A percentile compares a stretch with the other conserved stretches of the same genome.
Conservation (phyloP, 257 asterid genomes). For the Forsythia suspensa region DNA sequence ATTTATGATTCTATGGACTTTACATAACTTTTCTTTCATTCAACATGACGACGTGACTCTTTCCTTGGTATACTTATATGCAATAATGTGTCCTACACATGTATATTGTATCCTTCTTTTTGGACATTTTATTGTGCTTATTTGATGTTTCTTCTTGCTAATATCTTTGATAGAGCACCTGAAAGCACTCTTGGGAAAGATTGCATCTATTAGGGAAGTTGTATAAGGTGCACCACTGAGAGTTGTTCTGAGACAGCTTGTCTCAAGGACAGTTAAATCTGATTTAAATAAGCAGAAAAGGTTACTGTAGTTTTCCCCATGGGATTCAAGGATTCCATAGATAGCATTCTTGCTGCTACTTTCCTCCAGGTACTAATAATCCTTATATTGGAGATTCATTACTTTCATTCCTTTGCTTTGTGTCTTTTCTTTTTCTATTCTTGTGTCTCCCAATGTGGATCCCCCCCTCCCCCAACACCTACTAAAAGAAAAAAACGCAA, state of each 20-base stretch:
- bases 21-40: no score
- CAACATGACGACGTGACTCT: no score
- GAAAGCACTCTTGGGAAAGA: conserved; percentile 65
- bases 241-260: conserved; percentile 65
- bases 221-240: conserved; percentile 92
- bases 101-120: no score
- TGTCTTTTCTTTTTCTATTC: conserved; percentile 1
- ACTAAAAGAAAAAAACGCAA: background rate
- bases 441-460: background rate
- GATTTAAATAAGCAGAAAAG: conserved; percentile 59
- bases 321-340: conserved; percentile 86
- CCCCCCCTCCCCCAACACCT: background rate
- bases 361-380: conserved; percentile 72
- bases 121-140: conserved; percentile 10
- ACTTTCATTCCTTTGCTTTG: background rate
- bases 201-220: conserved; percentile 87
- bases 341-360: conserved; percentile 86
- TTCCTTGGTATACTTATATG: no score
- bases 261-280: conserved; percentile 58
- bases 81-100: no score
- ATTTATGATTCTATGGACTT: no score
- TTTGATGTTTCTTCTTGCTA: conserved; percentile 21
- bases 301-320: conserved; percentile 81
- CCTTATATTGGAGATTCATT: background rate
- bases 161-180: conserved; percentile 49